Conservation (phyloP, 163 green algal genomes). For the Scenedesmus sp. region DNA sequence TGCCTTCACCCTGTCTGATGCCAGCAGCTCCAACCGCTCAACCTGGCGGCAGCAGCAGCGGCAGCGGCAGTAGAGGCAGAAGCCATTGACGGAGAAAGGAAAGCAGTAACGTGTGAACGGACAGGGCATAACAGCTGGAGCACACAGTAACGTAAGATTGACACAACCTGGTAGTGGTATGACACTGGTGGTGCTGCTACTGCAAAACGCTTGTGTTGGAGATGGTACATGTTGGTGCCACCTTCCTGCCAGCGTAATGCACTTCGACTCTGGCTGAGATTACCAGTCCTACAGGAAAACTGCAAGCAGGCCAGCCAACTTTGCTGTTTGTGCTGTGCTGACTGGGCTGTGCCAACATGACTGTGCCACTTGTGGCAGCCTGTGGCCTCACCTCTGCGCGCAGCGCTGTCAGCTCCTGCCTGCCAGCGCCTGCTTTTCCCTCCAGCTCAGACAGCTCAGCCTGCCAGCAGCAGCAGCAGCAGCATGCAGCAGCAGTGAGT, state of each 20-base stretch:
- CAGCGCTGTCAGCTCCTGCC: conserved; percentile 29
- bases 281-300: too few relatives aligned
- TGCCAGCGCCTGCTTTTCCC: neutral
- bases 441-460: conserved; percentile 42
- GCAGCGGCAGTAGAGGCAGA: neutral
- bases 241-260: too few relatives aligned
- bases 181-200: neutral
- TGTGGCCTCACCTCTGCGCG: conserved; percentile 7
- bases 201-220: neutral
- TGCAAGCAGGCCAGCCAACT: too few relatives aligned
- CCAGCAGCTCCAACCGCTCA: conserved; percentile 29
- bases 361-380: neutral
- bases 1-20: conserved; percentile 32
- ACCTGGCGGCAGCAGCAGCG: conserved; percentile 10
- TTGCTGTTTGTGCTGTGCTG: too few relatives aligned
- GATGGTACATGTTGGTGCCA: neutral
- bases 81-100: neutral
- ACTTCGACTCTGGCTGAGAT: too few relatives aligned
- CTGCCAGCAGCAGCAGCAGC: conserved; percentile 15
- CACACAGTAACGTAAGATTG: neutral
- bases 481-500: neutral
- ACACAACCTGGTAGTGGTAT: neutral
- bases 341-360: too few relatives aligned
- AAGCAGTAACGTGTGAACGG: too few relatives aligned
- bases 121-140: neutral